phyloP scores from a whole-genome alignment of 2,329 filamentous ascomycete genomes.

The Diaporthe capsici region DNA sequence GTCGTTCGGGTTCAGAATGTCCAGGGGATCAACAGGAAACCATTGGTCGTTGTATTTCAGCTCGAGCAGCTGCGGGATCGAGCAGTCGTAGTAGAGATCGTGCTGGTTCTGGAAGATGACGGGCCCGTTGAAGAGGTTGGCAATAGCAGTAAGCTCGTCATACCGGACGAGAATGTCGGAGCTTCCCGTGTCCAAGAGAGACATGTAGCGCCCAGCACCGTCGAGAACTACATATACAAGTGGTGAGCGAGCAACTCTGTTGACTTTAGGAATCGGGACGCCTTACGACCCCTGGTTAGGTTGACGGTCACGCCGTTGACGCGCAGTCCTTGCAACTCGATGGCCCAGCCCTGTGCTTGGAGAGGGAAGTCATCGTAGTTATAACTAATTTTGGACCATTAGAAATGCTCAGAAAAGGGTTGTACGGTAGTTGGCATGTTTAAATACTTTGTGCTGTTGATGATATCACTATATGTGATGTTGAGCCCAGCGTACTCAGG shows the following conservation, averaged over 20 bases:
- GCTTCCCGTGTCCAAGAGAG: constrained; percentile 5
- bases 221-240: neutral
- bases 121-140: constrained; percentile 14
- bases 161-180: constrained; percentile 10
- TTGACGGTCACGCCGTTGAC: constrained; percentile 12
- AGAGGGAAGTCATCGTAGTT: constrained; percentile 11
- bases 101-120: constrained; percentile 10
- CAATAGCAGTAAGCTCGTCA: neutral
- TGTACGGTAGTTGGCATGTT: neutral
- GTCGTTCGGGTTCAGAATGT: constrained; percentile 7
- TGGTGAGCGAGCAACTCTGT: neutral
- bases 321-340: constrained; percentile 9
- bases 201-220: constrained; percentile 8
- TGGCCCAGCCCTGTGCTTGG: constrained; percentile 19
- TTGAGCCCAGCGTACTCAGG: constrained; percentile 14
- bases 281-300: constrained; percentile 21
- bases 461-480: constrained; percentile 27
- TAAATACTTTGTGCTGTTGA: constrained; percentile 13
- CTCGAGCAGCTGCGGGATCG: constrained; percentile 22
- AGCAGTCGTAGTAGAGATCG: constrained; percentile 25
- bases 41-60: constrained; percentile 12
- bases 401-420: neutral
- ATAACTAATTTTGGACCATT: neutral
- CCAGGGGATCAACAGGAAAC: constrained; percentile 5
- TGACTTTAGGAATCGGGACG: neutral